A percentile compares a stretch with the other conserved stretches of the same genome.
Conservation (phyloP, 2,329 filamentous ascomycete genomes). For the Neopestalotiopsis rosae region DNA sequence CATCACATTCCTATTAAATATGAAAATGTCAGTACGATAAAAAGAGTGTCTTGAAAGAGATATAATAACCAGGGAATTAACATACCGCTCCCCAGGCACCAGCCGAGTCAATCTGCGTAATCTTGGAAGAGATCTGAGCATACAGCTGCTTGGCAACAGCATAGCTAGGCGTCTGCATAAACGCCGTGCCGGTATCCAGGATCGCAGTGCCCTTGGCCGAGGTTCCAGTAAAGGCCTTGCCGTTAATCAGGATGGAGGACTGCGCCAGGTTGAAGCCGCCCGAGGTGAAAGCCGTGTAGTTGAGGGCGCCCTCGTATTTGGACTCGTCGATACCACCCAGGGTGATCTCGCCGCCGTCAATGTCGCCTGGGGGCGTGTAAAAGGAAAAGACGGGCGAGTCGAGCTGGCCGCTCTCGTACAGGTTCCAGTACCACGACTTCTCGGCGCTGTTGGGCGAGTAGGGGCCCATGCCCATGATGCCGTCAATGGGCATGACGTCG, state of each 20-base stretch:
- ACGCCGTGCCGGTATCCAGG: slow-evolving; percentile 39
- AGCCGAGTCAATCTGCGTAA: slow-evolving; percentile 34
- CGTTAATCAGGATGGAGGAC: slow-evolving; percentile 21
- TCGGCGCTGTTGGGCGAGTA: slow-evolving; percentile 13
- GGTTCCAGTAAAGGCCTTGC: slow-evolving; percentile 10
- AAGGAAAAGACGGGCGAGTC: slow-evolving; percentile 35
- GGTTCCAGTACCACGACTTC: slow-evolving; percentile 34
- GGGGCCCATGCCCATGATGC: slow-evolving; percentile 38
- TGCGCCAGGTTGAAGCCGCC: slow-evolving; percentile 30
- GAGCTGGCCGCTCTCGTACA: slow-evolving; percentile 31
- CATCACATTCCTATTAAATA: slow-evolving; percentile 27
- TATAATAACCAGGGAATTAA: neutral
- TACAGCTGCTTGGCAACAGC: slow-evolving; percentile 36
- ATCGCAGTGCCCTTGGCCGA: slow-evolving; percentile 27
- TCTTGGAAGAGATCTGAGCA: slow-evolving; percentile 34
- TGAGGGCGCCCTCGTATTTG: slow-evolving; percentile 35
- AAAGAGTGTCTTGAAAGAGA: too few relatives aligned
- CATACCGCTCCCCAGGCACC: slow-evolving; percentile 39
- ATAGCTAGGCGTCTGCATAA: slow-evolving; percentile 36
- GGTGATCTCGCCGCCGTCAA: slow-evolving; percentile 34
- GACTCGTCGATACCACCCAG: slow-evolving; percentile 38
- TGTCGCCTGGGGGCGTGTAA: slow-evolving; percentile 29
- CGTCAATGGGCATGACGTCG: slow-evolving; percentile 34
- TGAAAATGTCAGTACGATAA: neutral
- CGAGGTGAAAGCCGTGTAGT: slow-evolving; percentile 20